Evolutionary conservation across 2,329 filamentous ascomycete species (phyloP).

Genomic region (Stagonosporopsis rhizophila): DNA sequence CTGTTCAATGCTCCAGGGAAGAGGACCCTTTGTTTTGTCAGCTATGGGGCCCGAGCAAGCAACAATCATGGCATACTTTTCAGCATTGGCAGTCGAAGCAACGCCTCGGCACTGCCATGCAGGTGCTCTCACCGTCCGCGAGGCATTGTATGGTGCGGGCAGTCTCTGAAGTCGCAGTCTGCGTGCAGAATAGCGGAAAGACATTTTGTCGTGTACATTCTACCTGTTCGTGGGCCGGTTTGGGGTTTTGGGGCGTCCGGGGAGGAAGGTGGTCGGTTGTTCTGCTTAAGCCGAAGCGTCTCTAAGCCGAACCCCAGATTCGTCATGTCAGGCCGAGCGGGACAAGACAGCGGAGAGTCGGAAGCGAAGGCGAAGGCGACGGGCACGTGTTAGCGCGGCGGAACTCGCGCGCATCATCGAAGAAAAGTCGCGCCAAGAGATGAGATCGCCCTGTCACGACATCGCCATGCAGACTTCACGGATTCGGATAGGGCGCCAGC

Average conservation of each 20-base stretch:
- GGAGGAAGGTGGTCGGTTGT: conserved; percentile 21
- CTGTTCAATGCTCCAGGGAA: conserved; percentile 97
- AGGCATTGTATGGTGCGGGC: conserved; percentile 22
- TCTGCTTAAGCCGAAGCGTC: conserved; percentile 10
- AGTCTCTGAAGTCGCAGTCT: conserved; percentile 32
- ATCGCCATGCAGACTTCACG: conserved; percentile 39
- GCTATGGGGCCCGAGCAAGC: background rate
- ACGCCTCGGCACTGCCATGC: conserved; percentile 58
- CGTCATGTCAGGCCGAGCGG: conserved; percentile 1
- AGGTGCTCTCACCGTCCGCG: conserved; percentile 22
- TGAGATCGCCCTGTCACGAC: conserved; percentile 15
- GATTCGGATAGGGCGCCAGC: conserved; percentile 39
- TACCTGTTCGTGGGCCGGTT: conserved; percentile 31
- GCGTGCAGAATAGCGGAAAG: conserved; percentile 41
- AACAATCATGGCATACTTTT: conserved; percentile 58
- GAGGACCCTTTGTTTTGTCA: conserved; percentile 55
- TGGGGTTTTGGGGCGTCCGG: conserved; percentile 33
- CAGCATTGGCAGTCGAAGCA: conserved; percentile 65
- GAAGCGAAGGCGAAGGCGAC: background rate
- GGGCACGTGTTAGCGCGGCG: conserved; percentile 39
- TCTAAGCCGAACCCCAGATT: conserved; percentile 28
- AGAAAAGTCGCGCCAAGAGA: conserved; percentile 42
- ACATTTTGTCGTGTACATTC: conserved; percentile 37
- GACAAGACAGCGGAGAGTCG: background rate
- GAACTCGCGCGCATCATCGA: conserved; percentile 14